phyloP scores from a whole-genome alignment of 257 asterid species.

The Leptodermis oblonga region DNA sequence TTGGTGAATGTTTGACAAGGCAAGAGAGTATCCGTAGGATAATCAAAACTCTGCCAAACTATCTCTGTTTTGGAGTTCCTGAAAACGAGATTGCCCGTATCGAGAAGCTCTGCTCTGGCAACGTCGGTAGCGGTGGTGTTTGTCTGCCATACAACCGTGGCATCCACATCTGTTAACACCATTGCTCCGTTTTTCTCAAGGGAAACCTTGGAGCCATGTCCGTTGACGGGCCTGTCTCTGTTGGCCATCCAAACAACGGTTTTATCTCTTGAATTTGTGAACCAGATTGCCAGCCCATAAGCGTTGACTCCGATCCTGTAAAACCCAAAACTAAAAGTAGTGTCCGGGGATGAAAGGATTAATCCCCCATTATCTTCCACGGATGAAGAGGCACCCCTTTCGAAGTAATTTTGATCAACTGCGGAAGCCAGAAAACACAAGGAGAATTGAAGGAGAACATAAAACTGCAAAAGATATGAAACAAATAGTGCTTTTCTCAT shows the following conservation, averaged over 20 bases:
- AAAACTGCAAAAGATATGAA: background rate
- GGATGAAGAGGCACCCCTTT: conserved; percentile 43
- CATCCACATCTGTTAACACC: conserved; percentile 30
- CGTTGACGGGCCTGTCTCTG: conserved; percentile 54
- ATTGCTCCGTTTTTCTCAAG: conserved; percentile 25
- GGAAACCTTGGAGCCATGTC: conserved; percentile 34
- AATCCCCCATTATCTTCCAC: conserved; percentile 30
- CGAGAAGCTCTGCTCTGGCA: conserved; percentile 38
- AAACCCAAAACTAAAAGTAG: conserved; percentile 62
- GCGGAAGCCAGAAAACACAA: conserved; percentile 23
- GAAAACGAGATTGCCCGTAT: conserved; percentile 55
- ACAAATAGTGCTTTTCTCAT: background rate
- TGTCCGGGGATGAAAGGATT: conserved; percentile 40
- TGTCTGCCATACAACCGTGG: conserved; percentile 29
- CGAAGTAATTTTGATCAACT: conserved; percentile 12
- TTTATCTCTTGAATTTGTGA: conserved; percentile 49
- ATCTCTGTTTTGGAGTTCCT: conserved; percentile 26
- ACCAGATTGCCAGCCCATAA: conserved; percentile 64
- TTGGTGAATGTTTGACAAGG: conserved; percentile 60
- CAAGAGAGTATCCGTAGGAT: conserved; percentile 54
- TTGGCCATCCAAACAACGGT: conserved; percentile 68
- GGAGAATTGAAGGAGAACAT: conserved; percentile 11
- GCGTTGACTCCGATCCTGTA: conserved; percentile 47
- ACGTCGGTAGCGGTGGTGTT: conserved; percentile 19
- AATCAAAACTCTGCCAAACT: conserved; percentile 68